Evolutionary conservation across 1,139 yeast genomes (phyloP).

Genomic region (Yamadazyma sp.): DNA sequence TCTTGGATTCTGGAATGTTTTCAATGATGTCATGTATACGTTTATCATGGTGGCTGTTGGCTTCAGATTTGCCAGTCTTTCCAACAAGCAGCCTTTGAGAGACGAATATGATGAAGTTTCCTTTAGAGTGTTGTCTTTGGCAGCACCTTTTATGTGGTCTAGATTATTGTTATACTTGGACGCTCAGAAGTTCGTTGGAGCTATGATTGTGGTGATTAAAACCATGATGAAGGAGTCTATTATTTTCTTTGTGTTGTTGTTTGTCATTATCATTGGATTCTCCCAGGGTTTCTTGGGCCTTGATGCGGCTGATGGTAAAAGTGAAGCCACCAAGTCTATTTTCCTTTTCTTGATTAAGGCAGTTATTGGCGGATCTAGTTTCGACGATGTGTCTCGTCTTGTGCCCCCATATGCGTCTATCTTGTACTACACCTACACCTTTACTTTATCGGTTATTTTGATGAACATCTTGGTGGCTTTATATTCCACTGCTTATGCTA

Average conservation of each 20-base stretch:
- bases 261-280: slow-evolving; percentile 75
- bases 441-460: slow-evolving; percentile 69
- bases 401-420: slow-evolving; percentile 85
- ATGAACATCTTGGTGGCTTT: slow-evolving; percentile 82
- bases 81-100: slow-evolving; percentile 23
- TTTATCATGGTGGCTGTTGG: slow-evolving; percentile 54
- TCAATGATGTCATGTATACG: slow-evolving; percentile 68
- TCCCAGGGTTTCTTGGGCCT: slow-evolving; percentile 84
- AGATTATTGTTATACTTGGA: slow-evolving; percentile 74
- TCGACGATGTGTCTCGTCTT: slow-evolving; percentile 65
- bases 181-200: slow-evolving; percentile 81
- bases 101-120: slow-evolving; percentile 61
- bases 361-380: slow-evolving; percentile 71
- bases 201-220: slow-evolving; percentile 81
- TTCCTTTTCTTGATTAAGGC: slow-evolving; percentile 68
- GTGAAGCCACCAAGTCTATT: slow-evolving; percentile 69
- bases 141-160: slow-evolving; percentile 88
- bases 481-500: slow-evolving; percentile 80
- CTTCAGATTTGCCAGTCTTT: slow-evolving; percentile 55
- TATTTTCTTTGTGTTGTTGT: slow-evolving; percentile 71
- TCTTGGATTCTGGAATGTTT: slow-evolving; percentile 77
- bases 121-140: slow-evolving; percentile 71
- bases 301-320: slow-evolving; percentile 82
- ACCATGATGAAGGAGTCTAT: slow-evolving; percentile 86
- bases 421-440: slow-evolving; percentile 73